Base-by-base conservation (phyloP, 805 yeast species). In the Nematodospora valgi region DNA sequence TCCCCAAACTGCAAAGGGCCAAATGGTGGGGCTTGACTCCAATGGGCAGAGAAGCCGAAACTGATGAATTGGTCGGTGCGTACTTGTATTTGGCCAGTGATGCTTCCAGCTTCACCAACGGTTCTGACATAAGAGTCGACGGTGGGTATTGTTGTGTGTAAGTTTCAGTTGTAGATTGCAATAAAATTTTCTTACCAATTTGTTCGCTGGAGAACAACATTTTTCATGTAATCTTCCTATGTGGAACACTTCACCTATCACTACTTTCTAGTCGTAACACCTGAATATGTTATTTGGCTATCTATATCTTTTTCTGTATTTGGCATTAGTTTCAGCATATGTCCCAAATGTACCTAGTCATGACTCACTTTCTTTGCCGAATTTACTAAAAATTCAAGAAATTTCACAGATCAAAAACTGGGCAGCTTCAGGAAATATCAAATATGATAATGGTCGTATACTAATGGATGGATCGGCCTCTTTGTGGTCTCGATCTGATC, bases 91-190 rank as follows among this genome's bases (percentile, higher is more conserved):
- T 86, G 44, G 93, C 89, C 5, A 78, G 87, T 30, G 84, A 83
- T 53, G 95, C 94, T 10, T 74, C 89, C 24, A 74, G 84, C 10
- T 86, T 74, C 61, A 78, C 89, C 35, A 81, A 91, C 4, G 95
- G 95, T 29, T 56, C 86, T 14, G 94, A 86, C 56, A 63, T 86
- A 32, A 64, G 68, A 27, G 84, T 84, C 34, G 95, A 86, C 54
- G 95, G 95, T 50, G 95, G 91, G 30, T 81, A 82, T 66, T 59
- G 73, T 45, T 57, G 67, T 30, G 73, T 34, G 21, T 34, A 34
- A 22, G 11, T 10, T 72, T 30, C 78, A 60, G 44, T 13, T 37
- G n/a, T n/a, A n/a, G n/a, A n/a, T n/a, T n/a, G n/a, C n/a, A n/a
- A n/a, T n/a, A n/a, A n/a, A n/a, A n/a, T n/a, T n/a, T n/a, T n/a